phyloP scores from a whole-genome alignment of 2,329 filamentous ascomycete genomes.

The Botryosphaeria agaves region DNA sequence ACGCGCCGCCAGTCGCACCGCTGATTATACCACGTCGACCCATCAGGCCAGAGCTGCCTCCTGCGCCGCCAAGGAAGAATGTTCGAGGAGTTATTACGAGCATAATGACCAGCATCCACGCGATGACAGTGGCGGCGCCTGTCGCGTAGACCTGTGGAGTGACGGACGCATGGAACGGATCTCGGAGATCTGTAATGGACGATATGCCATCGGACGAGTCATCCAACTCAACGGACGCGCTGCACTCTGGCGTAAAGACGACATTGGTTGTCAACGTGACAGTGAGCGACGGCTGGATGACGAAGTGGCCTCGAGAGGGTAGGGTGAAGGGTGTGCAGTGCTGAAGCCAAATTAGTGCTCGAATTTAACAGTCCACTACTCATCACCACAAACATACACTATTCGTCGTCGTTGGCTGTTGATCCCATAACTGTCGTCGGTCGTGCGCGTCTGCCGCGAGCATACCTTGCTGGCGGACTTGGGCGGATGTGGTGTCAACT shows the following conservation, averaged over 20 bases:
- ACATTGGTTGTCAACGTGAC: slow-evolving; percentile 42
- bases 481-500: no score
- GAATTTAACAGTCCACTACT: no score
- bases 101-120: slow-evolving; percentile 86
- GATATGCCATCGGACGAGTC: slow-evolving; percentile 22
- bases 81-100: slow-evolving; percentile 89
- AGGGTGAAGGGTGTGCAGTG: slow-evolving; percentile 47
- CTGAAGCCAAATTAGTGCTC: no score
- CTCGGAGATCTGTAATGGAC: slow-evolving; percentile 48
- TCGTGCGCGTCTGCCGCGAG: no score
- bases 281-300: slow-evolving; percentile 33
- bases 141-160: slow-evolving; percentile 89
- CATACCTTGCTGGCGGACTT: no score
- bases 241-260: slow-evolving; percentile 42
- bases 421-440: no score
- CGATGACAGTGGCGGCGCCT: slow-evolving; percentile 75
- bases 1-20: slow-evolving; percentile 42
- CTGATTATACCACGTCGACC: slow-evolving; percentile 73
- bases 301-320: slow-evolving; percentile 38
- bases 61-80: slow-evolving; percentile 64
- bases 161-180: slow-evolving; percentile 87
- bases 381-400: no score
- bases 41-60: slow-evolving; percentile 51
- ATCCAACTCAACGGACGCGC: slow-evolving; percentile 22
- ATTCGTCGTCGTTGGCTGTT: no score